Percentiles rank a stretch among this genome's conserved stretches.
Evolutionary conservation across 139 green algal genomes (phyloP).

Genomic region (Klebsormidium nitens): DNA sequence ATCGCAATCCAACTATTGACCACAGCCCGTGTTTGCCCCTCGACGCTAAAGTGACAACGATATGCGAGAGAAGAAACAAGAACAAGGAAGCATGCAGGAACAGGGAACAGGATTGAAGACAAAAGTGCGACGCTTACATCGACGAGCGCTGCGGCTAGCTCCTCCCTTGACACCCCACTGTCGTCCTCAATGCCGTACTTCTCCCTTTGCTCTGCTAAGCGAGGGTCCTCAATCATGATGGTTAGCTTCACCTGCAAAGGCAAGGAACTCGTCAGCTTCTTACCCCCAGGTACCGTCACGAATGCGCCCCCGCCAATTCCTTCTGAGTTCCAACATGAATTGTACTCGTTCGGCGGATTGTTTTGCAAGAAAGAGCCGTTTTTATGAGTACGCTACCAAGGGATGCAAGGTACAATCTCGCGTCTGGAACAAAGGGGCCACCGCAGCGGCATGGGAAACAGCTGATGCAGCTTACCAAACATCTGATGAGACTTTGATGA

Average conservation of each 20-base stretch:
- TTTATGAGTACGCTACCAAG: neutral
- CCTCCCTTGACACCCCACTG: constrained; percentile 37
- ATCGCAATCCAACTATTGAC: too few species aligned
- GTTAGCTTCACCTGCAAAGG: constrained; percentile 26
- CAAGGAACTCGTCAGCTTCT: constrained; percentile 2
- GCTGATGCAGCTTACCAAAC: too few species aligned
- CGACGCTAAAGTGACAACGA: neutral
- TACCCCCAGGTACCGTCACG: neutral
- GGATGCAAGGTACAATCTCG: neutral
- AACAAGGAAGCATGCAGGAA: neutral
- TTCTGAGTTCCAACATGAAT: neutral
- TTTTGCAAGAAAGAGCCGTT: neutral
- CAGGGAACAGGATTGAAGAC: too few species aligned
- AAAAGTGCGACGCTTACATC: constrained; percentile 13
- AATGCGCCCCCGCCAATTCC: neutral
- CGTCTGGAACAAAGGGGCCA: neutral
- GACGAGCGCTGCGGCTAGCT: constrained; percentile 32
- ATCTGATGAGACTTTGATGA: too few species aligned
- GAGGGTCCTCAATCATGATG: constrained; percentile 47
- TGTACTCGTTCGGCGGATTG: neutral
- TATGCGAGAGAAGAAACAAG: neutral
- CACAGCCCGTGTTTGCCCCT: too few species aligned
- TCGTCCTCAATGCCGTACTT: constrained; percentile 45
- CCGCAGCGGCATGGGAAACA: neutral
- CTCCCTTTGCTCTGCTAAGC: constrained; percentile 30